Evolutionary conservation across 306 rosid species (phyloP).

Genomic region (Cucurbita argyrosperma): DNA sequence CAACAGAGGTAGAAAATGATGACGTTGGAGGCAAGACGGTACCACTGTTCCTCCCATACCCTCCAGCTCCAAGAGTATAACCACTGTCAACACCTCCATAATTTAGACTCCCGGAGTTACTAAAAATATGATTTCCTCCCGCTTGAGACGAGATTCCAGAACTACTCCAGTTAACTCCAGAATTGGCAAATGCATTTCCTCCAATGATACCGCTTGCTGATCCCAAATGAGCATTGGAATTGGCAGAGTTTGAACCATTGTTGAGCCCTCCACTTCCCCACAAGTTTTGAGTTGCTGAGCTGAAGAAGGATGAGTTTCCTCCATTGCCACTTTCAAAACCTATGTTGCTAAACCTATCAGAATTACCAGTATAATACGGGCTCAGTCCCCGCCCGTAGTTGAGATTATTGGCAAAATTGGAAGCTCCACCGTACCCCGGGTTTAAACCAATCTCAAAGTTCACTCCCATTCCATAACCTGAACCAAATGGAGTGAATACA

Average conservation of each 20-base stretch:
- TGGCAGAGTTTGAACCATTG: conserved; percentile 55
- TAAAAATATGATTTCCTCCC: conserved; percentile 44
- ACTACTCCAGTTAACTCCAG: conserved; percentile 72
- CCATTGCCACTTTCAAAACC: conserved; percentile 60
- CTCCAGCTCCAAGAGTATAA: conserved; percentile 62
- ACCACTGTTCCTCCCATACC: conserved; percentile 67
- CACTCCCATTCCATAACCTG: conserved; percentile 78
- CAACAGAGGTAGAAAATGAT: conserved; percentile 60
- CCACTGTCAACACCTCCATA: conserved; percentile 57
- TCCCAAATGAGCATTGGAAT: conserved; percentile 51
- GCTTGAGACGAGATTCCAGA: conserved; percentile 53
- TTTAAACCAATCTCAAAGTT: conserved; percentile 68
- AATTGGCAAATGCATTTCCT: conserved; percentile 51
- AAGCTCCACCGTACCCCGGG: conserved; percentile 70
- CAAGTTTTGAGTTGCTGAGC: conserved; percentile 57
- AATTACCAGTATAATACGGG: conserved; percentile 58
- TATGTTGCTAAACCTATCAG: conserved; percentile 51
- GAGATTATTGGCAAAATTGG: conserved; percentile 48
- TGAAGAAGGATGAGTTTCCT: conserved; percentile 68
- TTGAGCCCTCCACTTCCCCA: conserved; percentile 80
- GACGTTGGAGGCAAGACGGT: conserved; percentile 31
- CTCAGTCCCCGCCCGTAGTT: conserved; percentile 68
- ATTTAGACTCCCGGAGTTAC: conserved; percentile 45
- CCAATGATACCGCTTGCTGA: conserved; percentile 56
- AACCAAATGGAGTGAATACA: conserved; percentile 65